Percentiles rank a stretch among this genome's conserved stretches.
Evolutionary conservation across 164 flowering plant genomes (phyloP).

Genomic region (Liquidambar formosana): DNA sequence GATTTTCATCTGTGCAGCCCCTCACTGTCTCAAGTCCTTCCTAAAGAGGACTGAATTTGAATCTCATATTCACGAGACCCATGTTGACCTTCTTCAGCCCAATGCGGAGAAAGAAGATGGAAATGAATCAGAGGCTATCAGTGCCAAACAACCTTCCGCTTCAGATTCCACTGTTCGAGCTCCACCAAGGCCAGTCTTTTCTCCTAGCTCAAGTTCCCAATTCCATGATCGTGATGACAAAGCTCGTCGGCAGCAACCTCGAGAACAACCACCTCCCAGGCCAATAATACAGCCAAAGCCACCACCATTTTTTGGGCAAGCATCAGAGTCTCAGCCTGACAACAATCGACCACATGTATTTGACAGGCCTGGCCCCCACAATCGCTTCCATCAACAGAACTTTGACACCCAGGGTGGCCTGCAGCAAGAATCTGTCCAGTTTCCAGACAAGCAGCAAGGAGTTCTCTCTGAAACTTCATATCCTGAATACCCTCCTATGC

Average conservation of each 20-base stretch:
- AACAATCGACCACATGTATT: slow-evolving; percentile 39
- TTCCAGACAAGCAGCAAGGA: slow-evolving; percentile 52
- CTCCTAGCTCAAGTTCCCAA: slow-evolving; percentile 60
- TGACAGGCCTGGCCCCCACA: slow-evolving; percentile 41
- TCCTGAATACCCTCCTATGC: slow-evolving; percentile 46
- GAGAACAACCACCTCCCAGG: slow-evolving; percentile 53
- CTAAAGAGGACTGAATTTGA: slow-evolving; percentile 75
- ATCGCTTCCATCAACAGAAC: slow-evolving; percentile 46
- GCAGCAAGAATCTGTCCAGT: slow-evolving; percentile 53
- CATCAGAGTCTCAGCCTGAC: slow-evolving; percentile 42
- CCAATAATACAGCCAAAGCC: slow-evolving; percentile 50
- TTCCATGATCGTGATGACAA: slow-evolving; percentile 59
- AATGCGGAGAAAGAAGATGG: slow-evolving; percentile 64
- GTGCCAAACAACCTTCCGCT: slow-evolving; percentile 49
- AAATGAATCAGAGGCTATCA: slow-evolving; percentile 59
- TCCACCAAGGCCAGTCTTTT: slow-evolving; percentile 48
- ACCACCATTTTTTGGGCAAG: slow-evolving; percentile 43
- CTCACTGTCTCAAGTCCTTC: slow-evolving; percentile 95
- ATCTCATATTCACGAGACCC: slow-evolving; percentile 72
- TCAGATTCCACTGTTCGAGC: slow-evolving; percentile 68
- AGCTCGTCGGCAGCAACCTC: slow-evolving; percentile 46
- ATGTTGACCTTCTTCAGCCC: slow-evolving; percentile 73
- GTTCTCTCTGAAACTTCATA: slow-evolving; percentile 35
- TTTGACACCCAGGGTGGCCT: slow-evolving; percentile 41
- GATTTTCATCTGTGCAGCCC: slow-evolving; percentile 93